Evolutionary conservation across 2,329 filamentous ascomycete species (phyloP).

Genomic region (Ambrosiella beaveri): DNA sequence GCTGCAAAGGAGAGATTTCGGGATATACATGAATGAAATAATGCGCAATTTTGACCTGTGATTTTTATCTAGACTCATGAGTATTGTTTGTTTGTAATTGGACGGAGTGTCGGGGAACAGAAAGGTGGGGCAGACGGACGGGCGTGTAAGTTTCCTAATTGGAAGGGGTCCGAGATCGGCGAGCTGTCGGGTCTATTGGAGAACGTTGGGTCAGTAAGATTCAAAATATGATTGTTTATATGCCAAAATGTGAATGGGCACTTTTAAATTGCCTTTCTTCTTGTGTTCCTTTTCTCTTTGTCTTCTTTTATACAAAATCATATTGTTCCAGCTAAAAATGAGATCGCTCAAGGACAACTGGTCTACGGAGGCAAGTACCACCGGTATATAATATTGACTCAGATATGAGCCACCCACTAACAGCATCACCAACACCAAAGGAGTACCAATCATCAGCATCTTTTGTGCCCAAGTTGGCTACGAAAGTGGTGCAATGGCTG

Average conservation of each 20-base stretch:
- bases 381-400: not conserved
- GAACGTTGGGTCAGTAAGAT: not conserved
- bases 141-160: constrained; percentile 5
- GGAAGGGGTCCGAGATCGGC: constrained; percentile 14
- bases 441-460: constrained; percentile 43
- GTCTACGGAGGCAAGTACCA: constrained; percentile 22
- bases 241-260: not conserved
- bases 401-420: not conserved
- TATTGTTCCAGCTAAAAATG: not conserved
- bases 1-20: not conserved
- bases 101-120: no score
- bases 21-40: not conserved
- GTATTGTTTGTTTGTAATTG: no score
- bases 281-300: not conserved
- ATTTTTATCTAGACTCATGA: no score
- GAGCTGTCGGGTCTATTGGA: not conserved
- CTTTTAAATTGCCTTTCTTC: not conserved
- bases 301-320: not conserved
- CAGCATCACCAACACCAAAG: constrained; percentile 19
- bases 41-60: no score
- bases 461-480: constrained; percentile 45
- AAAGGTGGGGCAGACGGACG: no score
- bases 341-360: constrained; percentile 20
- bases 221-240: not conserved
- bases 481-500: constrained; percentile 40